Evolutionary conservation across 2,329 filamentous ascomycete species (phyloP), one percentile per base, ranked within the genome.

Genomic region (Colletotrichum sp.): DNA sequence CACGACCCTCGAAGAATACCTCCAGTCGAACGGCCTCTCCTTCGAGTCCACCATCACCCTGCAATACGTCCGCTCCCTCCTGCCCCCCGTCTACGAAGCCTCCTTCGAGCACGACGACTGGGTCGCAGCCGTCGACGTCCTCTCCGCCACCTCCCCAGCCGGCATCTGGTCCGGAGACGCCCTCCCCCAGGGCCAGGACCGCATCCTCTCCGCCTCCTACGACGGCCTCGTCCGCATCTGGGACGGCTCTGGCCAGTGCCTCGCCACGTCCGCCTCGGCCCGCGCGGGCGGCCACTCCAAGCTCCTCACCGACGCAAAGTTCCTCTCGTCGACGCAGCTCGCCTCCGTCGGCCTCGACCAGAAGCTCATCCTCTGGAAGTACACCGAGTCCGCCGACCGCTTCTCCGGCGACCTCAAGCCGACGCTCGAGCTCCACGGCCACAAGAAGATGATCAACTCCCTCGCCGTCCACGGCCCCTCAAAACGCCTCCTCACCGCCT

Each of bases 71-170:
- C 94, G 96, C 80, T 97, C 96, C 78, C 88, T 98, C 79, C 92
- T 98, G 76, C 97, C 97, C 9, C 97, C 97, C 22, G 89, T 94
- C 43, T 96, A 97, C 84, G 93, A 98, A 79, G 94, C 96, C 15
- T 97, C 94, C 82, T 99, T 98, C 83, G 94, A 98, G 87, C 96
- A 99, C 84, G 96, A 99, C 82, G 97, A 98, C 84, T 99, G 97
- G 97, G 94, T 99, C 65, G 95, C 95, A 83, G 91, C 92, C 30
- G 92, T 98, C 30, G 96, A 98, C 83, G 91, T 98, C 6, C 88
- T 98, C 28, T 96, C 95, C 0, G 84, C 85, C 16, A 92, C 89
- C 15, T 94, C 94, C 3, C 85, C 87, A 8, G 91, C 92, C 4
- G 92, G 89, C 25, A 82, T 84, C 70, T 93, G 91, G 90, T 87